Conservation (phyloP, 108 stramenopile species). For the Pseudonitzschia multiseries region DNA sequence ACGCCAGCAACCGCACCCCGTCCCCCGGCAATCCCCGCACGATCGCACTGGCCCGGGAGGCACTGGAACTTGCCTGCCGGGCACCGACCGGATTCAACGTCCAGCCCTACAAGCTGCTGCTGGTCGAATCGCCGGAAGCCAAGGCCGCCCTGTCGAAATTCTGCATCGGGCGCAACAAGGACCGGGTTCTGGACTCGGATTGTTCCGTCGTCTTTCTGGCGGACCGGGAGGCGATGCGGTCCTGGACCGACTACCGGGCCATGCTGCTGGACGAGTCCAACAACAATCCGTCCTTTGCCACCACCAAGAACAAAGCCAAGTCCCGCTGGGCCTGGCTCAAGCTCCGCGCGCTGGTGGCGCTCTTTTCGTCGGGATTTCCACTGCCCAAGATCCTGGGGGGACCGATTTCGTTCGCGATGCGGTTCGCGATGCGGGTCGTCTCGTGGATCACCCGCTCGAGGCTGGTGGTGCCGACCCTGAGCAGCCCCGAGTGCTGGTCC, state of each 20-base stretch:
- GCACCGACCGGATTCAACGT: conserved; percentile 87
- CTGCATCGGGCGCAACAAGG: conserved; percentile 77
- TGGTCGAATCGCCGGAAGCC: conserved; percentile 57
- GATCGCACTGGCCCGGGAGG: conserved; percentile 43
- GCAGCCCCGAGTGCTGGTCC: conserved; percentile 81
- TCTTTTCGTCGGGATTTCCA: conserved; percentile 80
- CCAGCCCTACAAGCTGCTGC: conserved; percentile 85
- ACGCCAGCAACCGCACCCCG: conserved; percentile 31
- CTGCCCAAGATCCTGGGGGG: conserved; percentile 57
- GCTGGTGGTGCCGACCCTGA: conserved; percentile 66
- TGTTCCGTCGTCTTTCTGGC: conserved; percentile 88
- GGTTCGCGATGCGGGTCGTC: conserved; percentile 50
- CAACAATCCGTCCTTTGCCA: conserved; percentile 6
- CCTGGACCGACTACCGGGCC: conserved; percentile 40
- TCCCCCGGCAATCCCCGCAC: conserved; percentile 50
- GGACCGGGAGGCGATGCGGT: conserved; percentile 63
- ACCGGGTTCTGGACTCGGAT: conserved; percentile 89
- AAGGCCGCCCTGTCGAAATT: conserved; percentile 64
- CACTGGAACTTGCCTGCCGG: conserved; percentile 56
- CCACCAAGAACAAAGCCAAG: conserved; percentile 1
- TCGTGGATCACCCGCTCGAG: conserved; percentile 38
- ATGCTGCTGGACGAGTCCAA: conserved; percentile 31
- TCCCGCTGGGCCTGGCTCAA: conserved; percentile 32
- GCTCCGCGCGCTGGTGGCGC: conserved; percentile 46
- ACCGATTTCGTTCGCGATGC: conserved; percentile 62